Evolutionary conservation across 805 yeast genomes (phyloP), one percentile per base, ranked within the genome.

Genomic region (Cyberlindnera amylophila): DNA sequence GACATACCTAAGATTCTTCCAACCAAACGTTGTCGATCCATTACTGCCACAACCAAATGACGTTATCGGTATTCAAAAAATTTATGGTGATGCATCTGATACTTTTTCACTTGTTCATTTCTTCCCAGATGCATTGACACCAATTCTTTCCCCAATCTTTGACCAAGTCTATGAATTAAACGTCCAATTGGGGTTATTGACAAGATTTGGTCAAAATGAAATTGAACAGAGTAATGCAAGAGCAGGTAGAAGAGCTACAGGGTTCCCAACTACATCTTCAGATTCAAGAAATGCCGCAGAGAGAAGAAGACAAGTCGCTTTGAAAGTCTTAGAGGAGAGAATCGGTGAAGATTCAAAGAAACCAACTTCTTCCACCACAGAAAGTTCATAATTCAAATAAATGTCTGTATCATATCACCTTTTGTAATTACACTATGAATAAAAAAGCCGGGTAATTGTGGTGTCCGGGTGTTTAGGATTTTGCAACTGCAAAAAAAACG

Each of bases 61-160:
- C 38, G 49, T 58, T 24, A 51, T 57, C 28, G 63, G 61, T 11
- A 55, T 58, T 12, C 57, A 51, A 27, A 58, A 70, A 18, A 64
- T 81, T 10, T 62, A 74, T 21, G 96, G 97, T 30, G 96, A 89
- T 61, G 95, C 96, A 0, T 81, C 93, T 0, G 96, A 90, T 52
- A 84, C 91, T 1, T 90, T 90, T 68, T 80, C 86, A 42, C 71
- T 90, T 48, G 81, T 82, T 26, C 82, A 83, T 53, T 87, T 90
- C 60, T 90, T 90, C 77, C 97, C 97, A 1, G 78, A 71, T 36
- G 58, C 74, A 1, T 28, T 74, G 3, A 77, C 78, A 42, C 75
- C 78, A 3, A 48, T 72, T 19, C 59, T 87, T 36, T 66, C 69
- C 27, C 77, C 79, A 1, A 52, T 80, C 0, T 80, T 81, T 46